A percentile compares a stretch with the other conserved stretches of the same genome.
Conservation (phyloP, 768 basidiomycete genomes). For the Suillus subaureus region DNA sequence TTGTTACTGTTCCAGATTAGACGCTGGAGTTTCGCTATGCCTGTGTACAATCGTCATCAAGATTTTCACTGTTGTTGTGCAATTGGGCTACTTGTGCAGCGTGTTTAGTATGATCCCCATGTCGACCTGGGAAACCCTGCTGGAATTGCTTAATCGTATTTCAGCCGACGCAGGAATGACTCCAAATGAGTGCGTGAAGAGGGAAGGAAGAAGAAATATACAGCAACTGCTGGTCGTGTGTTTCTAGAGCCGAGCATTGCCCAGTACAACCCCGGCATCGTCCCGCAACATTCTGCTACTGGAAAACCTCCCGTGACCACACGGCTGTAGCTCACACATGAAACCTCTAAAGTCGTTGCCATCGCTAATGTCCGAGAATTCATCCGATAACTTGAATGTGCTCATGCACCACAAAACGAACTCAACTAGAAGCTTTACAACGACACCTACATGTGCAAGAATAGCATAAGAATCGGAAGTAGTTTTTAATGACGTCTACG, state of each 20-base stretch:
- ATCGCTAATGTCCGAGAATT: background rate
- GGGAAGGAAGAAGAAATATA: background rate
- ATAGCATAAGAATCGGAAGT: background rate
- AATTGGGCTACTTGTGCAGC: background rate
- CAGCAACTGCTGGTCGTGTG: background rate
- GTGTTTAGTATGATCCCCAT: background rate
- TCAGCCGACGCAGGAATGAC: slow-evolving; percentile 19
- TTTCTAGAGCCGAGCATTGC: background rate
- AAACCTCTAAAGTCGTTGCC: background rate
- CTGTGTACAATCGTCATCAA: background rate
- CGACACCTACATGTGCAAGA: background rate
- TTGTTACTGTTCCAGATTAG: background rate
- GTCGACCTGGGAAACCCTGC: background rate
- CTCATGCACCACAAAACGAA: background rate
- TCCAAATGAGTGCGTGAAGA: slow-evolving; percentile 10
- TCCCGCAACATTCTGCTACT: background rate
- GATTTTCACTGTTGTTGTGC: background rate
- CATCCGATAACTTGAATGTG: background rate
- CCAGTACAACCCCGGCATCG: background rate
- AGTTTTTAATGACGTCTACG: background rate
- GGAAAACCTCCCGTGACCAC: background rate
- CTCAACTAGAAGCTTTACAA: background rate
- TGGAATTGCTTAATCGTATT: slow-evolving; percentile 16
- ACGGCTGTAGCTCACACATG: background rate
- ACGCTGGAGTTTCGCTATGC: background rate